Base-by-base conservation (phyloP, 768 basidiomycete genomes). In the Mycena rosella region DNA sequence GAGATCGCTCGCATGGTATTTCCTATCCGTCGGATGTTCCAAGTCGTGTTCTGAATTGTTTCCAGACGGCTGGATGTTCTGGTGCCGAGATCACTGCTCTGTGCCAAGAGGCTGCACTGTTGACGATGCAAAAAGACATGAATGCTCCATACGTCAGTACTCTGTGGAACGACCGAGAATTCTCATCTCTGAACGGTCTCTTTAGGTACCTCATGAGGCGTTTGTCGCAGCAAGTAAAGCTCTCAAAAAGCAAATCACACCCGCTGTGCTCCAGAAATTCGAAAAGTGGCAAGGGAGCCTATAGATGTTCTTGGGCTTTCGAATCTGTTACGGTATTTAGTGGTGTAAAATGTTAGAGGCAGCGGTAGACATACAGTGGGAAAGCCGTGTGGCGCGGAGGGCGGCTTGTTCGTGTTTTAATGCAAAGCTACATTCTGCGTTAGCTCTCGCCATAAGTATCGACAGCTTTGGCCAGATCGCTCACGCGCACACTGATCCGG, bases 51-150 rank as follows among this genome's bases (percentile, higher is more conserved):
- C 32, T 51, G 11, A 51, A 67, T 65, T 17, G 54, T 45, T 34
- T 32, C 20, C 55, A 99, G 98, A 93, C 96, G 1, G 90, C 93
- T 13, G 98, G 97, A 1, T 99, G 96, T 76, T 99, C 96, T 22
- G 98, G 98, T 6, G 98, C 98, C 7, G 98, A 99, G 78, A 89
- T 99, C 36, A 86, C 89, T 8, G 90, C 92, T 11, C 85, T 99
- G 48, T 99, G 96, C 76, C 98, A 99, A 79, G 97, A 99, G 78
- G 98, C 98, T 5, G 98, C 97, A 0, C 78, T 99, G 68, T 76
- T 91, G 60, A 94, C 96, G 0, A 99, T 99, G 98, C 90, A 93
- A 70, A 85, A 88, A 59, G 87, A 98, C 77, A 90, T 98, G 38
- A 78, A 93, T 65, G 89, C 95, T 3, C 85, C 89, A 49, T 85